phyloP scores from a whole-genome alignment of 148 eudicot species.

The Nepenthes mirabilis region DNA sequence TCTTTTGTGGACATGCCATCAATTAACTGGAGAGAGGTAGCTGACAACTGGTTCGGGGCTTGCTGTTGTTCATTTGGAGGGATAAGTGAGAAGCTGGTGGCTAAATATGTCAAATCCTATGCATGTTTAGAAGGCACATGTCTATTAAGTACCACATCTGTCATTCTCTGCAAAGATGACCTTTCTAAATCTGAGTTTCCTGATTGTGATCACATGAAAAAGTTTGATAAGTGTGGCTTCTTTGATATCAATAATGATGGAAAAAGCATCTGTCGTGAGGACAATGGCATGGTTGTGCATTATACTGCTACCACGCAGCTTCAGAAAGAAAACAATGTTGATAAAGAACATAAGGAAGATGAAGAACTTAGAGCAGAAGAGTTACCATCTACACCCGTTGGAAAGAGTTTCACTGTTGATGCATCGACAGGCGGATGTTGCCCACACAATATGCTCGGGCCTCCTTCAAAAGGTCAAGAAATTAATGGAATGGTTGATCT shows the following conservation, averaged over 20 bases:
- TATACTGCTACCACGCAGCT: conserved; percentile 5
- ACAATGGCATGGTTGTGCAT: neutral
- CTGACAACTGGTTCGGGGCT: conserved; percentile 95
- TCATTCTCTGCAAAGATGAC: conserved; percentile 60
- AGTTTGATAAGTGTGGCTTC: conserved; percentile 10
- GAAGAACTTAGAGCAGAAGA: neutral
- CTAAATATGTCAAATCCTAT: conserved; percentile 55
- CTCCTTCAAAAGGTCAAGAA: conserved; percentile 20
- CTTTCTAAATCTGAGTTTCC: conserved; percentile 28
- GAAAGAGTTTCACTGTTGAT: neutral
- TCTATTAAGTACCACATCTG: conserved; percentile 47
- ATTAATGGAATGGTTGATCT: conserved; percentile 22
- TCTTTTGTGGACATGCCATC: conserved; percentile 79
- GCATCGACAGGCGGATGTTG: conserved; percentile 23
- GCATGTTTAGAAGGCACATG: conserved; percentile 45
- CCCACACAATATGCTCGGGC: conserved; percentile 15
- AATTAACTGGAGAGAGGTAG: conserved; percentile 77
- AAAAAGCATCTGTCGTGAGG: conserved; percentile 5
- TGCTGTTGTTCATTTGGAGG: conserved; percentile 98
- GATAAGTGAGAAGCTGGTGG: conserved; percentile 72
- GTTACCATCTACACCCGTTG: neutral
- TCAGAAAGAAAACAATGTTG: conserved; percentile 6
- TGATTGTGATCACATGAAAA: conserved; percentile 4
- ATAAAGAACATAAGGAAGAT: conserved; percentile 5
- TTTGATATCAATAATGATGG: conserved; percentile 10